Evolutionary conservation across 73 alveolate genomes (phyloP), one percentile per base, ranked within the genome.

Genomic region (Paramecium sexaurelia): DNA sequence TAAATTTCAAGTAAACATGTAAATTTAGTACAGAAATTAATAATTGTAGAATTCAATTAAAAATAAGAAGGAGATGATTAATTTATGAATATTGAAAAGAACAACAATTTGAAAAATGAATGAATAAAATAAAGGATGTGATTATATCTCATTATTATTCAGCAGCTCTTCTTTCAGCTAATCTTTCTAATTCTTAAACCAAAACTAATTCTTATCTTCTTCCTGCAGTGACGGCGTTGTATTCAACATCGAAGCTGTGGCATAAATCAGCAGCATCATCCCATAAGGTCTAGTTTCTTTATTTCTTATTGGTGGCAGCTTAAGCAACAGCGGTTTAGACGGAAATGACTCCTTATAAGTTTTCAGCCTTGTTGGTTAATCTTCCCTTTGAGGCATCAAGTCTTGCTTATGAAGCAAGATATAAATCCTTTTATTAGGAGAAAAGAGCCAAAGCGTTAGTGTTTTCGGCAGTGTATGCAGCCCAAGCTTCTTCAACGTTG

Each of bases 101-200:
- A n/a, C n/a, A n/a, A 35, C 6, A 35, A 51, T 51, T n/a, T 17
- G 67, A 7, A 17, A 51, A 51, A 51, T n/a, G 67, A 51, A n/a
- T 51, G 67, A 51, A 51, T 51, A 17, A 51, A 51, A 51, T 51
- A 51, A 51, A 17, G 67, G 67, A 20, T 51, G 1, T 1, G 67
- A 51, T 61, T 61, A 61, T 61, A 61, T 61, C 83, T 61, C 83
- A 61, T 61, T 61, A 61, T 61, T 61, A 61, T 78, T 78, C 90
- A 78, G 90, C 90, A 45, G 73, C 75, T 78, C 90, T 78, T 78
- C 90, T 78, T 78, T 78, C 90, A 40, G 73, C 90, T 78, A 78
- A 78, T 78, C 90, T 78, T 39, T 78, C 90, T 78, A 78, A 78
- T 78, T 78, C 90, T 32, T 32, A 27, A 32, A 78, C 90, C 45